Evolutionary conservation across 108 stramenopile species (phyloP).

Genomic region (Discostella stelligeroides): DNA sequence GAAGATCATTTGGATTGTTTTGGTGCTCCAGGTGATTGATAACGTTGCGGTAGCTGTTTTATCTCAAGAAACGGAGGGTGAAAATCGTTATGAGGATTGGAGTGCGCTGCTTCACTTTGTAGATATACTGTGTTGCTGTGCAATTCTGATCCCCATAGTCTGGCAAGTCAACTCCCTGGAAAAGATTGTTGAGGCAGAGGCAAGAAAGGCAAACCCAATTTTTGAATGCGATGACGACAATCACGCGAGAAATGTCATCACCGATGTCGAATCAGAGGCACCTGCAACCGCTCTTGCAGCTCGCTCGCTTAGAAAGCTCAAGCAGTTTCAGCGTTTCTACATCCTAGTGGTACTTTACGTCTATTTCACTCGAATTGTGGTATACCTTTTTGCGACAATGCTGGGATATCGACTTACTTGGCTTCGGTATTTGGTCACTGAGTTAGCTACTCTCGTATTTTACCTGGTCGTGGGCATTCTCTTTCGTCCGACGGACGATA

Average conservation of each 20-base stretch:
- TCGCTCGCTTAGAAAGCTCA: slow-evolving; percentile 71
- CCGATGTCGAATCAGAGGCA: slow-evolving; percentile 39
- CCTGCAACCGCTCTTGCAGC: slow-evolving; percentile 47
- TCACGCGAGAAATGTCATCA: slow-evolving; percentile 26
- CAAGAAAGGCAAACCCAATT: slow-evolving; percentile 6
- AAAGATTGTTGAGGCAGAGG: slow-evolving; percentile 61
- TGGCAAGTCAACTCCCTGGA: slow-evolving; percentile 90
- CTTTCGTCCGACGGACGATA: slow-evolving; percentile 84
- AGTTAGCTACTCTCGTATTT: slow-evolving; percentile 86
- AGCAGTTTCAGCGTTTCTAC: slow-evolving; percentile 94
- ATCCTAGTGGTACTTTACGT: slow-evolving; percentile 92
- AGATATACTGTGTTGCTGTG: slow-evolving; percentile 97
- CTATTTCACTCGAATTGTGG: slow-evolving; percentile 95
- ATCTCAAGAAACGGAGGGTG: slow-evolving; percentile 87
- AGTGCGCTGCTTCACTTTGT: slow-evolving; percentile 91
- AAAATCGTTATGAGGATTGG: slow-evolving; percentile 80
- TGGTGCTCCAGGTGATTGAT: slow-evolving; percentile 92
- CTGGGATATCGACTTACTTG: slow-evolving; percentile 89
- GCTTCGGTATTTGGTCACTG: slow-evolving; percentile 84
- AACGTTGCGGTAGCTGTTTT: slow-evolving; percentile 95
- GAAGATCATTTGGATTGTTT: slow-evolving; percentile 81
- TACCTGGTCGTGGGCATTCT: slow-evolving; percentile 89
- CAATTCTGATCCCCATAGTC: slow-evolving; percentile 95
- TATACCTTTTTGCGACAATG: slow-evolving; percentile 85
- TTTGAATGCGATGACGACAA: slow-evolving; percentile 9